phyloP scores from a whole-genome alignment of 163 green algal genomes.

The Prototheca wickerhamii region DNA sequence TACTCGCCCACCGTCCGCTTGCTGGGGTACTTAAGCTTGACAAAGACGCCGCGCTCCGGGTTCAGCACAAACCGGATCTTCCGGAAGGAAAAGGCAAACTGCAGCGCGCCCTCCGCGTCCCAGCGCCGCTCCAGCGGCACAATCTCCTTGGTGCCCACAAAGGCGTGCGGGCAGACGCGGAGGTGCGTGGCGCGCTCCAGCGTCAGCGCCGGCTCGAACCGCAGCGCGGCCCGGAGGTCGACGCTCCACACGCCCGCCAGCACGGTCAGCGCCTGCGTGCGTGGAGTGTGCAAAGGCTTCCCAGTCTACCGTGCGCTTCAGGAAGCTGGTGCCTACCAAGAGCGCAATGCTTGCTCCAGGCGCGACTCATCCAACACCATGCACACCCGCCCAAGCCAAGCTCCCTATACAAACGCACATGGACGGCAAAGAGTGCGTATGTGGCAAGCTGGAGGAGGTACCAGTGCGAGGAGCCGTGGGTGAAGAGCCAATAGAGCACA shows the following conservation, averaged over 20 bases:
- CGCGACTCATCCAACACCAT: not conserved
- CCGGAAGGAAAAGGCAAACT: constrained; percentile 70
- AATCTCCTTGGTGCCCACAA: constrained; percentile 28
- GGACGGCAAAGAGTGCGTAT: constrained; percentile 1
- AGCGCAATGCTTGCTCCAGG: not conserved
- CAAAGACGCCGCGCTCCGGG: constrained; percentile 33
- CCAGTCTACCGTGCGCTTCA: too few species aligned
- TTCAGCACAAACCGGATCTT: constrained; percentile 71
- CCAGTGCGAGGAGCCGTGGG: not conserved
- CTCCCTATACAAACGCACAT: constrained; percentile 1
- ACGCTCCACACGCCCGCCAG: constrained; percentile 68
- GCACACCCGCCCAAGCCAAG: not conserved
- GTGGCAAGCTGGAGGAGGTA: constrained; percentile 9
- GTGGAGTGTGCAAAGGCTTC: not conserved
- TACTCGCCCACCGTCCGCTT: constrained; percentile 43
- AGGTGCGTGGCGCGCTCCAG: constrained; percentile 47
- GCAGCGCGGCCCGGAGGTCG: constrained; percentile 32
- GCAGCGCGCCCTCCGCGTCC: constrained; percentile 7
- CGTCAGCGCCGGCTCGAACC: constrained; percentile 23
- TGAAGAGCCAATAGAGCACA: constrained; percentile 15
- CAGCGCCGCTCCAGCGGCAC: constrained; percentile 37
- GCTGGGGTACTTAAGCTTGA: constrained; percentile 60
- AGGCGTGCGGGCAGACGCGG: constrained; percentile 29
- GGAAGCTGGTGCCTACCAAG: not conserved
- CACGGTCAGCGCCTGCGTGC: constrained; percentile 43